Evolutionary conservation across 1,284 basidiomycete genomes (phyloP).

Genomic region (Anthracocystis panici-leucophaei): DNA sequence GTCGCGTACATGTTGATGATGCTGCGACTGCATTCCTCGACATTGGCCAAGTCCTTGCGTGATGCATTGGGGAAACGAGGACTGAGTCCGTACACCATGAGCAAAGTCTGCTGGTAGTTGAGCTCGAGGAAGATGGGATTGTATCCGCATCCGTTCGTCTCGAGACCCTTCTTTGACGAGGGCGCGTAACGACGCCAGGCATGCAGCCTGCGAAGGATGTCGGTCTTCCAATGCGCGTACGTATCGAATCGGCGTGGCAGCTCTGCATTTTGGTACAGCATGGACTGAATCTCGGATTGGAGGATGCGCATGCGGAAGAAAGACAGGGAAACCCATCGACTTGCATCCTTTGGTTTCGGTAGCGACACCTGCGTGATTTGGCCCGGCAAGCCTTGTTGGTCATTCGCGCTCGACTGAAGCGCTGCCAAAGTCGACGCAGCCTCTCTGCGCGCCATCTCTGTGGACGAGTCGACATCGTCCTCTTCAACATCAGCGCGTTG

Average conservation of each 20-base stretch:
- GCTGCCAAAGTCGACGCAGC: slow-evolving; percentile 48
- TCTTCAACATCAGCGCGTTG: slow-evolving; percentile 14
- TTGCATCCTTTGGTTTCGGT: slow-evolving; percentile 41
- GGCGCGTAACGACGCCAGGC: slow-evolving; percentile 50
- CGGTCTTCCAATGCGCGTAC: slow-evolving; percentile 49
- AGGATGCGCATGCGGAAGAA: slow-evolving; percentile 55
- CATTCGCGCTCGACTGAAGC: slow-evolving; percentile 28
- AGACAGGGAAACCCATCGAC: slow-evolving; percentile 50
- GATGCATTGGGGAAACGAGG: slow-evolving; percentile 48
- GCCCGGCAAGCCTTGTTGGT: slow-evolving; percentile 12
- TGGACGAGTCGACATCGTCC: slow-evolving; percentile 34
- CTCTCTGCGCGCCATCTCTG: slow-evolving; percentile 42
- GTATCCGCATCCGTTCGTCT: slow-evolving; percentile 45
- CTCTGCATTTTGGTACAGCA: slow-evolving; percentile 49
- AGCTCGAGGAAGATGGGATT: slow-evolving; percentile 57
- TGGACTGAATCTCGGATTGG: slow-evolving; percentile 51
- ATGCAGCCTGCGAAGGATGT: slow-evolving; percentile 44
- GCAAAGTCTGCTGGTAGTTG: slow-evolving; percentile 54
- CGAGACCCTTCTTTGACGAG: slow-evolving; percentile 44
- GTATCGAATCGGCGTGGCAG: slow-evolving; percentile 48
- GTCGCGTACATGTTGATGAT: slow-evolving; percentile 57
- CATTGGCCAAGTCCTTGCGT: slow-evolving; percentile 44
- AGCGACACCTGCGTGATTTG: slow-evolving; percentile 14
- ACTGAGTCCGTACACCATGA: slow-evolving; percentile 52
- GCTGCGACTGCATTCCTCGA: slow-evolving; percentile 53